phyloP scores from a whole-genome alignment of 306 rosid genomes.

The Hylodesmum podocarpum region DNA sequence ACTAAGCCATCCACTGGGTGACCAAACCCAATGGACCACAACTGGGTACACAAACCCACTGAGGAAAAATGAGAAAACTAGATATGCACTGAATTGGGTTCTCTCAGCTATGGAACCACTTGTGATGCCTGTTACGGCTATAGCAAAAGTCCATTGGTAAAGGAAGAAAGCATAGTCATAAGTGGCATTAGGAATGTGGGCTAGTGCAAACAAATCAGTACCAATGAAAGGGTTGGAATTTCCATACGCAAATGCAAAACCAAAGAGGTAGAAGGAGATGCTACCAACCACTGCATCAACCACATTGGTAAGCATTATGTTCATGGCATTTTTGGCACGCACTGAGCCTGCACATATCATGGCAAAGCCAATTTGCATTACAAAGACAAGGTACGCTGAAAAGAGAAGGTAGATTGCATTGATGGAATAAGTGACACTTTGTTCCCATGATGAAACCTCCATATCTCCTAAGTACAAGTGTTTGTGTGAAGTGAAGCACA shows the following conservation, averaged over 20 bases:
- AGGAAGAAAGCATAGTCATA: conserved; percentile 75
- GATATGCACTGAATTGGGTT: conserved; percentile 70
- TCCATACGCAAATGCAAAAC: conserved; percentile 78
- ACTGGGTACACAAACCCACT: conserved; percentile 75
- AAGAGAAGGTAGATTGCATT: conserved; percentile 74
- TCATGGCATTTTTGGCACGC: conserved; percentile 77
- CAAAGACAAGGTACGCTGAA: conserved; percentile 77
- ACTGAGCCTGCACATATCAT: conserved; percentile 90
- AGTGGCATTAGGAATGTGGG: conserved; percentile 40
- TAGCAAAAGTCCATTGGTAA: conserved; percentile 84
- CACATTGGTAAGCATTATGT: conserved; percentile 79
- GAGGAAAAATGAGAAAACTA: conserved; percentile 62
- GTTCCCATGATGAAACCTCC: conserved; percentile 72
- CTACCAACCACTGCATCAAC: conserved; percentile 81
- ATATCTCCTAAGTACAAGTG: too few relatives aligned
- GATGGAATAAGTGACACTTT: conserved; percentile 64
- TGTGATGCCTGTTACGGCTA: conserved; percentile 72
- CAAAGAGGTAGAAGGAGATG: conserved; percentile 78
- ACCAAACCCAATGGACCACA: conserved; percentile 82
- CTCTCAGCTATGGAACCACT: conserved; percentile 82
- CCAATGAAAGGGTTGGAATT: conserved; percentile 76
- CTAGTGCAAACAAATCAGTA: conserved; percentile 52
- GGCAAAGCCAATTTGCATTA: conserved; percentile 82
- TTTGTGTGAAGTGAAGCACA: neutral
- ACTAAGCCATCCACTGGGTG: conserved; percentile 72